Base-by-base conservation (phyloP, 495 filamentous ascomycete genomes). In the Antarctomyces pellizariae region DNA sequence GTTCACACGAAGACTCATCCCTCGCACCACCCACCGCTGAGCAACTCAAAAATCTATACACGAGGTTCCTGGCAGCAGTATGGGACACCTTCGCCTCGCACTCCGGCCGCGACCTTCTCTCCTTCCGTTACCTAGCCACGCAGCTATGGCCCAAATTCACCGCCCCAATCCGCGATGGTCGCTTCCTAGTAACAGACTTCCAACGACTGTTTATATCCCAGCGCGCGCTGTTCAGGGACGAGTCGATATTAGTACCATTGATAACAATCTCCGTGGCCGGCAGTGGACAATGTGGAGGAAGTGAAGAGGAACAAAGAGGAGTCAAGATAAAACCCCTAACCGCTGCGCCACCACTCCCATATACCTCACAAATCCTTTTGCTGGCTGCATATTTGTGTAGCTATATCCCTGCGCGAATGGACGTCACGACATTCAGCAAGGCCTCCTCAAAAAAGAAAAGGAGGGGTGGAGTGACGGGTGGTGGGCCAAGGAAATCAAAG, bases 311-410 rank as follows among this genome's bases (percentile, higher is more conserved):
- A 25, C 8, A 21, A 21, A 21, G 19, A 21, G 19, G 7, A n/a
- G n/a, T n/a, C n/a, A n/a, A n/a, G 3, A 7, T 24, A 10, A 4
- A 17, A 29, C 4, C 11, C 31, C 10, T 22, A 1, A 14, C 6
- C n/a, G 8, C 33, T 28, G 14, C 28, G 15, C 39, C 50, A 16
- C 57, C 61, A 15, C 59, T 93, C 13, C 78, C 83, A 7, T 74
- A 77, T 36, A 79, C 76, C 41, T 71, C 86, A 12, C 72, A 77
- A 24, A 54, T 79, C 20, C 64, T 95, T 31, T 61, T 97, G 8
- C 62, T 84, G 19, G 75, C 82, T 25, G 70, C 83, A 12, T 97
- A 92, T 49, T 65, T 97, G 3, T 78, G 84, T 33, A 91, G 82
- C 3, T 76, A 83, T 52, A 95, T 77, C 41, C 68, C 76, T 0